Evolutionary conservation across 257 asterid species (phyloP), one percentile per base, ranked within the genome.

Genomic region (Paulownia fortunei): DNA sequence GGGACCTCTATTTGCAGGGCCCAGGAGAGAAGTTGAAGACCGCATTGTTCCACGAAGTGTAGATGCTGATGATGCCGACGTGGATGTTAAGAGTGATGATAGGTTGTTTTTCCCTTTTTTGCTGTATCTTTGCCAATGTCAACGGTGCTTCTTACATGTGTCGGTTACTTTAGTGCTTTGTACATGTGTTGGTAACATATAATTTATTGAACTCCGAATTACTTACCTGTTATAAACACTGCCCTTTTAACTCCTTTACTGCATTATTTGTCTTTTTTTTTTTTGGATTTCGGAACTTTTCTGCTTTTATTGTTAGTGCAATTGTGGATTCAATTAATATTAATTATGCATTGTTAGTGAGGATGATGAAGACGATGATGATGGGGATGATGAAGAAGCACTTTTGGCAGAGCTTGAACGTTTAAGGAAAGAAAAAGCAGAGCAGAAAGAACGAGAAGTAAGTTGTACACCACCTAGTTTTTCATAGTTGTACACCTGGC

Each of bases 341-440:
- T 27, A 32, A 41, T 73, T 56, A n/a, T n/a, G n/a, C n/a, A n/a
- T 7, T 10, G 69, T 32, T 44, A 89, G 91, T 71, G 87, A 82
- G 0, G 97, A 87, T 0, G 91, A 88, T 5, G 96, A 86, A 0
- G 97, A 86, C 0, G 93, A 90, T 0, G 90, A 84, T 11, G 93
- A 88, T 12, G 98, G 87, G 63, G 97, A 96, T 79, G 99, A 92
- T 70, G 91, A 88, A 65, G 98, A 93, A 85, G 97, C 98, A 79
- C 97, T 93, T 65, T 26, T 95, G 85, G 96, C 95, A 32, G 99
- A 93, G 84, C 98, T 96, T 77, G 97, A 90, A 75, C 97, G 92
- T 61, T 73, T 96, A 76, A 96, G 87, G 87, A 93, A 88, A 82
- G 99, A 96, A 62, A 93, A 89, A 70, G 92, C 97, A 10, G 99